Evolutionary conservation across 2,329 filamentous ascomycete genomes (phyloP).

Genomic region (Aspergillus jensenii): DNA sequence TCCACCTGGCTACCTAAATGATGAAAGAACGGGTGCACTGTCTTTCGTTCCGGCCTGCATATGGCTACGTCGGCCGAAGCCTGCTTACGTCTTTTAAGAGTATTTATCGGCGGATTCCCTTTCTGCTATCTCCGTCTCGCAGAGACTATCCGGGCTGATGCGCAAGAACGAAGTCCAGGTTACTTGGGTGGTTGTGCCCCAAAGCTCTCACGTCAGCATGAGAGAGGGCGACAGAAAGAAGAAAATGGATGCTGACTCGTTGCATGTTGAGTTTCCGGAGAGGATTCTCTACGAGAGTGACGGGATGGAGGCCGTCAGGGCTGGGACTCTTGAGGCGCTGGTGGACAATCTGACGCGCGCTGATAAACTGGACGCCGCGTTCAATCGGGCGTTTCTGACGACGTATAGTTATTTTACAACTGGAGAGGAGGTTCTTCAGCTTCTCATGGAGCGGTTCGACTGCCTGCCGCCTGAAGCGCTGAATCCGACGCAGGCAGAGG

Average conservation of each 20-base stretch:
- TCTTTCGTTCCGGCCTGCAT: too few species aligned
- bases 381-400: slow-evolving; percentile 92
- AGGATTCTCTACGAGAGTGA: background rate
- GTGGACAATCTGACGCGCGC: slow-evolving; percentile 92
- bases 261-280: background rate
- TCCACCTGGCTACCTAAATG: background rate
- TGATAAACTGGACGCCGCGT: slow-evolving; percentile 84
- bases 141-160: too few species aligned
- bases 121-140: too few species aligned
- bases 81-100: too few species aligned
- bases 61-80: too few species aligned
- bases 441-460: slow-evolving; percentile 73
- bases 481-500: background rate
- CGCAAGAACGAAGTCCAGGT: too few species aligned
- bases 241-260: background rate
- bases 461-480: background rate
- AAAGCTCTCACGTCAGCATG: too few species aligned
- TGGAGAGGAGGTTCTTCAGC: slow-evolving; percentile 80
- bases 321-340: slow-evolving; percentile 63
- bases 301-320: background rate
- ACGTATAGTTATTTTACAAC: slow-evolving; percentile 91
- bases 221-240: too few species aligned
- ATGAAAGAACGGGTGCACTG: too few species aligned
- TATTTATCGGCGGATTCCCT: too few species aligned
- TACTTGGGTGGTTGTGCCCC: too few species aligned